Conservation (phyloP, 2,329 filamentous ascomycete genomes). For the Colletotrichum sp. region DNA sequence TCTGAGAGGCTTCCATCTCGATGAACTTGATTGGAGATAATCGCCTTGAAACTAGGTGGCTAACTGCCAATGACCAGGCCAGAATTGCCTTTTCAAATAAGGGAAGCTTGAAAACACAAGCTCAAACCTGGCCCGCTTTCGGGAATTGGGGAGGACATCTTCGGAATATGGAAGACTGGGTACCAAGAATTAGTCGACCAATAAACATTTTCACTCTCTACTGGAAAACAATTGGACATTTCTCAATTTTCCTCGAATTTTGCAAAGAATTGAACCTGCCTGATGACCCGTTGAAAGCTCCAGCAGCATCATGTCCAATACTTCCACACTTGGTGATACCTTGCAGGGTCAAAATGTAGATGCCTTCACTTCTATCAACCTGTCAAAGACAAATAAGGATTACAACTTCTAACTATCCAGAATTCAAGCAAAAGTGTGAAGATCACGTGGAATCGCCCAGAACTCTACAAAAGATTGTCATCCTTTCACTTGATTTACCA, state of each 20-base stretch:
- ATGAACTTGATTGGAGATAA: background rate
- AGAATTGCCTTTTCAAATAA: fast-evolving
- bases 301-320: background rate
- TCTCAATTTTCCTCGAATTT: fast-evolving
- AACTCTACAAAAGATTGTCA: fast-evolving
- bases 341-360: background rate
- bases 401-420: background rate
- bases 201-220: background rate
- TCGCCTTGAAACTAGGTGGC: background rate
- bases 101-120: fast-evolving
- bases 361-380: background rate
- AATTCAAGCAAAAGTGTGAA: background rate
- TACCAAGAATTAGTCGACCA: background rate
- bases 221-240: fast-evolving
- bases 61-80: fast-evolving
- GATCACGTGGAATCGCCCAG: background rate
- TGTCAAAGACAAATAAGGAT: background rate
- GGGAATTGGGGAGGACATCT: fast-evolving
- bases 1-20: background rate
- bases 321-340: background rate
- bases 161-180: fast-evolving
- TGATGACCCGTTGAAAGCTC: background rate
- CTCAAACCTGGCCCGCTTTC: fast-evolving
- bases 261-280: fast-evolving
- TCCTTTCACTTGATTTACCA: background rate